Base-by-base conservation (phyloP, 2,329 filamentous ascomycete genomes). In the Diaporthe aspalathi region DNA sequence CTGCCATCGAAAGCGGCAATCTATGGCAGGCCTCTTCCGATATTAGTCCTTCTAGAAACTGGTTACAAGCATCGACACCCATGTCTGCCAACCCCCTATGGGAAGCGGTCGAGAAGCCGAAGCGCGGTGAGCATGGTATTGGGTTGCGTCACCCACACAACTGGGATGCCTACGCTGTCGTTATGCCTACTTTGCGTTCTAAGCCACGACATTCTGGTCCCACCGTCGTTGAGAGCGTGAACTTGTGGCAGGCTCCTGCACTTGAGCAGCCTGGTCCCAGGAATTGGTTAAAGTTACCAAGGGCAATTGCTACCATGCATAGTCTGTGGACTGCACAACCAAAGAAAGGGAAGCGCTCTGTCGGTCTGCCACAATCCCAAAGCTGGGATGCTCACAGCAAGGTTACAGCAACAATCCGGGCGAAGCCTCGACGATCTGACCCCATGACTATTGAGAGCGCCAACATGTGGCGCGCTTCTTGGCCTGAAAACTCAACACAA, bases 281-380 rank as follows among this genome's bases (percentile, higher is more conserved):
- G n/a, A 56, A 62, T 12, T 45, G 47, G 52, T 49, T 57, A 32
- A 12, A 66, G 38, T 27, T 57, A 47, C 40, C 35, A 8, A 66
- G 45, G 54, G 63, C 54, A n/a, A 40, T 38, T n/a, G 14, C 62
- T 22, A 45, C 43, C 7, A 56, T 50, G 2, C 38, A 60, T 17
- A 60, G 24, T 24, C 50, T 74, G 11, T 75, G 72, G 17, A 35
- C 24, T 40, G 40, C 40, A 8, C 43, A 47, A 29, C 40, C 40
- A 38, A 60, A 65, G n/a, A 50, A 40, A 43, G 69, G 60, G 2
- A 54, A 66, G 57, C 67, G 57, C 57, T 63, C 57, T 14, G 75
- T 73, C 38, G 80, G 80, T 63, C 77, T 82, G 8, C 77, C 80
- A n/a, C 81, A 85, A 73, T 82, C 81, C 12, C 81, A 82, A 70